Evolutionary conservation across 257 asterid species (phyloP).

Genomic region (Capsicum baccatum): DNA sequence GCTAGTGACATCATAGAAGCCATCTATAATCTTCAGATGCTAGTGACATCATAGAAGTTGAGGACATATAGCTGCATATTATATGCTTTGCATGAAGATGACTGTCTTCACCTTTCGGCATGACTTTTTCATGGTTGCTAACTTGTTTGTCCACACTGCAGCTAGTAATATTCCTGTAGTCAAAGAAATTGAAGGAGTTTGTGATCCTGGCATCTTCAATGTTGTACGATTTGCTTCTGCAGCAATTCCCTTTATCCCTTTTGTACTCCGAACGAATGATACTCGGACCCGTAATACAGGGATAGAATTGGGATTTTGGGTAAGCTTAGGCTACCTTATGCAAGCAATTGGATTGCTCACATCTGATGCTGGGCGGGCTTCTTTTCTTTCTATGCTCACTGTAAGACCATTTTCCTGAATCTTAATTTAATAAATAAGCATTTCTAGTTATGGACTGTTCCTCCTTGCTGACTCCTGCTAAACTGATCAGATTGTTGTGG

Average conservation of each 20-base stretch:
- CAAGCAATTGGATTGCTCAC: constrained; percentile 84
- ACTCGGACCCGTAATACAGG: constrained; percentile 66
- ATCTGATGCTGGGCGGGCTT: constrained; percentile 87
- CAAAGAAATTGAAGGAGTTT: constrained; percentile 73
- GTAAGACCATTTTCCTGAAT: constrained; percentile 46
- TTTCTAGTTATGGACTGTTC: background rate
- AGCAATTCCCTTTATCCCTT: constrained; percentile 68
- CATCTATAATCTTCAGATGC: no score
- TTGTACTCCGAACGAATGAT: constrained; percentile 57
- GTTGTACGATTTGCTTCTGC: constrained; percentile 67
- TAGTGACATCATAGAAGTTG: background rate
- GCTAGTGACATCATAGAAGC: background rate
- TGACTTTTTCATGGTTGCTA: background rate
- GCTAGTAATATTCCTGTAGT: constrained; percentile 86
- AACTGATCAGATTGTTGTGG: constrained; percentile 72
- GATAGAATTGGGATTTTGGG: constrained; percentile 79
- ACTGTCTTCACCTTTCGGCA: background rate
- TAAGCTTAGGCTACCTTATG: constrained; percentile 76
- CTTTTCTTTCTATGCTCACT: constrained; percentile 77
- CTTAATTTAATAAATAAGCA: background rate
- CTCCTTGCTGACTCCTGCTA: constrained; percentile 32
- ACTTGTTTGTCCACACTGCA: constrained; percentile 37
- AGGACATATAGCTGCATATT: background rate
- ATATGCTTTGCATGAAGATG: background rate
- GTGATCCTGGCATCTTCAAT: constrained; percentile 76